Evolutionary conservation across 1,284 basidiomycete genomes (phyloP).

Genomic region (Austroboletus niveus): DNA sequence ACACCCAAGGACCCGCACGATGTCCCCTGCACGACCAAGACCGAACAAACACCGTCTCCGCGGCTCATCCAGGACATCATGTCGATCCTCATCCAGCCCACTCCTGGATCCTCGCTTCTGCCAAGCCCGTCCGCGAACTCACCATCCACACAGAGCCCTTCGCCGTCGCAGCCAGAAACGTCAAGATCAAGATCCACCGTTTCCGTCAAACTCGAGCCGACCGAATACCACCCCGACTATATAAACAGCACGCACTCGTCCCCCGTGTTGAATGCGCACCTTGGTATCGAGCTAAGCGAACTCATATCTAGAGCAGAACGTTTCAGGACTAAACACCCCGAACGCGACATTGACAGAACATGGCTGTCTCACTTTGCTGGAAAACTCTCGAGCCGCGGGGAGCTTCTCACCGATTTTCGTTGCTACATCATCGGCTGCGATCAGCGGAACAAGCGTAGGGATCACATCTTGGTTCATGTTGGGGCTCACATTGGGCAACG

Average conservation of each 20-base stretch:
- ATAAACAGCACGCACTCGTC: slow-evolving; percentile 34
- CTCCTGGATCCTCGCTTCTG: slow-evolving; percentile 5
- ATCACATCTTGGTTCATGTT: slow-evolving; percentile 70
- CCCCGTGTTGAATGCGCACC: slow-evolving; percentile 56
- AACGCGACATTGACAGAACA: slow-evolving; percentile 53
- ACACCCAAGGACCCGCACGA: background rate
- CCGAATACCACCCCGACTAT: background rate
- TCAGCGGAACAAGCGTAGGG: slow-evolving; percentile 64
- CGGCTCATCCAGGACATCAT: slow-evolving; percentile 34
- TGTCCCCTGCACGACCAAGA: background rate
- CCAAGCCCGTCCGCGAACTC: slow-evolving; percentile 8
- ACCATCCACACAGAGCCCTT: slow-evolving; percentile 1
- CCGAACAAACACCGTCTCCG: slow-evolving; percentile 24
- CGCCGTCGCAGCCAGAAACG: slow-evolving; percentile 1
- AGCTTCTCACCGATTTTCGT: slow-evolving; percentile 56
- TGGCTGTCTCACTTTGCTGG: slow-evolving; percentile 67
- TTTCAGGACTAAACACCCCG: slow-evolving; percentile 51
- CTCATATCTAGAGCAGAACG: slow-evolving; percentile 53
- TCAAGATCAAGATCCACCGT: background rate
- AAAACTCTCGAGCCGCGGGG: slow-evolving; percentile 54
- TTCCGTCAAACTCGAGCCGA: slow-evolving; percentile 2
- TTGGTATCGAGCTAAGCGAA: slow-evolving; percentile 52
- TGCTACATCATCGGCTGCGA: slow-evolving; percentile 62
- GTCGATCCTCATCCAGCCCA: slow-evolving; percentile 28
- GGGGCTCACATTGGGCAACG: slow-evolving; percentile 67